Evolutionary conservation across 805 yeast genomes (phyloP), one percentile per base, ranked within the genome.

Genomic region (Wickerhamiella bombiphila): DNA sequence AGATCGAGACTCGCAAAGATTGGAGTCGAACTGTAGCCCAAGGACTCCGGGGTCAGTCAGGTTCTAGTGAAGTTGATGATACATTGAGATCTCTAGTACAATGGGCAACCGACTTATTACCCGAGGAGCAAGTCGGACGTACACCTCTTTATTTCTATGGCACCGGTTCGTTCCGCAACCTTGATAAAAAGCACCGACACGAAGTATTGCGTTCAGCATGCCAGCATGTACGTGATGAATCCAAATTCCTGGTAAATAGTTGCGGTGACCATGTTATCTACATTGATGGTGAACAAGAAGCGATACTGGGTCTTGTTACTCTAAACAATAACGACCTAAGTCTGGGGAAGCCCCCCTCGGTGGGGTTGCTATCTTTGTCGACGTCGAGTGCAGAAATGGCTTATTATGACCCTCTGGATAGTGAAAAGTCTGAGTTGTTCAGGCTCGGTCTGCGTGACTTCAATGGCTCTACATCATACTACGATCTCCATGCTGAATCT

Each of bases 61-160:
- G 74, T 6, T 76, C 76, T 2, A 60, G 63, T 9, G 65, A 65
- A 25, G 77, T 74, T 48, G 26, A 24, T 24, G 9, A 9, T 9
- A 24, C 26, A 24, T 46, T 76, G 11, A 61, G 64, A 28, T 55
- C 60, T 34, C 52, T 77, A n/a, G 56, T 76, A 29, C 54, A 63
- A 2, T 56, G 65, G 20, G 70, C 76, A 5, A 56, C 65, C 35
- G 54, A 63, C 7, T 59, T 72, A 5, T 68, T 77, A 2, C 86
- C 86, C 13, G 58, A 61, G 37, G 68, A 71, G 14, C 80, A 75
- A 50, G 74, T 70, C 36, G 49, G 49, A 7, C 51, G 82, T 34
- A 77, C 86, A 0, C 86, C 86, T 0, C 62, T 77, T 1, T 76
- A 74, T 45, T 52, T 77, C 5, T 81, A 76, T 53, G 74, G 80